A percentile compares a stretch with the other conserved stretches of the same genome.
Conservation (phyloP, 1,284 basidiomycete genomes). For the Sporisorium exsertum region DNA sequence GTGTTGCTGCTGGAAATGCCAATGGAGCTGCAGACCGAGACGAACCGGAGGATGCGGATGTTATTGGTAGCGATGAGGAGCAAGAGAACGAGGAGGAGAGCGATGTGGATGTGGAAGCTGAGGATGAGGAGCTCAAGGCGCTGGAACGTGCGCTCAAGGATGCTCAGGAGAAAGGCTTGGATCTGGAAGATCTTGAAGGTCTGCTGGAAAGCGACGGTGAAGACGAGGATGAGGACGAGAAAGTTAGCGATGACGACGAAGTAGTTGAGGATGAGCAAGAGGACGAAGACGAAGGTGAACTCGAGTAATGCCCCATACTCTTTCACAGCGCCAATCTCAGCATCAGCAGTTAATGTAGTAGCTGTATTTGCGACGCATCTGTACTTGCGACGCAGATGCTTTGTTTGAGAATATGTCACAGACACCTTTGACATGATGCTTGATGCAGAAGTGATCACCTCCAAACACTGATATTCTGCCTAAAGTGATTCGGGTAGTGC, state of each 20-base stretch:
- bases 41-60: slow-evolving; percentile 41
- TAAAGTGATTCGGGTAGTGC: too few species aligned
- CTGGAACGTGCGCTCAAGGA: slow-evolving; percentile 52
- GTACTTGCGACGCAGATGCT: too few species aligned
- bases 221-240: slow-evolving; percentile 25
- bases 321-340: not conserved
- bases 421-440: too few species aligned
- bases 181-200: slow-evolving; percentile 36
- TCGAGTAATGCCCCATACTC: not conserved
- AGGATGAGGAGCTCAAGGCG: slow-evolving; percentile 51
- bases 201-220: slow-evolving; percentile 45
- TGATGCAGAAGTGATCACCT: too few species aligned
- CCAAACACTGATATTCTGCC: too few species aligned
- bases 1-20: slow-evolving; percentile 19
- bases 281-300: slow-evolving; percentile 25
- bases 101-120: slow-evolving; percentile 46
- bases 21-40: slow-evolving; percentile 22
- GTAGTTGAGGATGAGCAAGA: slow-evolving; percentile 17
- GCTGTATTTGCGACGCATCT: too few species aligned
- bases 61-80: slow-evolving; percentile 40
- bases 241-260: slow-evolving; percentile 14
- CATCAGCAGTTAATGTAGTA: slow-evolving; percentile 1
- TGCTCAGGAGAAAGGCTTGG: slow-evolving; percentile 45
- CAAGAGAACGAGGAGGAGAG: slow-evolving; percentile 31
- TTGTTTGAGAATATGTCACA: too few species aligned